Percentiles rank a stretch among this genome's conserved stretches.
Evolutionary conservation across 2,329 filamentous ascomycete genomes (phyloP).

Genomic region (Talaromyces sp.): DNA sequence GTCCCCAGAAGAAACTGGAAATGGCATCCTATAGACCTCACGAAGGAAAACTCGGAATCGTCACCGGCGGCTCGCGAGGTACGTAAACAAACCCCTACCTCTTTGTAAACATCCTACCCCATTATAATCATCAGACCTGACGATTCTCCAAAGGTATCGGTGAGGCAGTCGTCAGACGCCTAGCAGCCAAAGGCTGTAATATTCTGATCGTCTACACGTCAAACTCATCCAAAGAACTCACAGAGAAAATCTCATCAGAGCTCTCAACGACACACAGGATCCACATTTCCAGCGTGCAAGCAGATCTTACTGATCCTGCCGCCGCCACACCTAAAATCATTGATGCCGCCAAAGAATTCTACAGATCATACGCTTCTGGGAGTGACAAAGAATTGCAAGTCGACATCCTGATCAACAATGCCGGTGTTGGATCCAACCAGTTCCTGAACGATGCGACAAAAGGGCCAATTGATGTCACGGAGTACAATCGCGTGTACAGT

Average conservation of each 20-base stretch:
- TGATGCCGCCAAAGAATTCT: constrained; percentile 51
- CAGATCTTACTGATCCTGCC: constrained; percentile 63
- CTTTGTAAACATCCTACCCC: neutral
- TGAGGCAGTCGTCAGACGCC: constrained; percentile 63
- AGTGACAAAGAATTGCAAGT: constrained; percentile 57
- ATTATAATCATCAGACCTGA: neutral
- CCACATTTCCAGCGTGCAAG: constrained; percentile 62
- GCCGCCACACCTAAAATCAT: constrained; percentile 59
- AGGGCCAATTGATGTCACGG: constrained; percentile 56
- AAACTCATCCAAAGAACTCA: constrained; percentile 54
- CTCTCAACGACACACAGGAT: constrained; percentile 59
- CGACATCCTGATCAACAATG: constrained; percentile 86
- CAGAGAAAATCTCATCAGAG: constrained; percentile 52
- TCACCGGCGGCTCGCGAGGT: constrained; percentile 79
- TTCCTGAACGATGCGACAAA: constrained; percentile 62
- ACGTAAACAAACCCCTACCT: constrained; percentile 22
- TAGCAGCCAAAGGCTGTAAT: constrained; percentile 67
- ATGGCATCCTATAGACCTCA: constrained; percentile 16
- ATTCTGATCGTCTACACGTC: constrained; percentile 71
- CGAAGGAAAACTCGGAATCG: constrained; percentile 72
- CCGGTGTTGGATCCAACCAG: constrained; percentile 57
- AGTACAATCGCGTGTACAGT: constrained; percentile 70
- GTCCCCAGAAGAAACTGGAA: neutral
- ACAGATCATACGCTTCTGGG: constrained; percentile 32
- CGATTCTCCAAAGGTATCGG: constrained; percentile 64